Percentiles rank a stretch among this genome's conserved stretches.
phyloP scores from a whole-genome alignment of 768 basidiomycete genomes.

The Boletellus emodensis region DNA sequence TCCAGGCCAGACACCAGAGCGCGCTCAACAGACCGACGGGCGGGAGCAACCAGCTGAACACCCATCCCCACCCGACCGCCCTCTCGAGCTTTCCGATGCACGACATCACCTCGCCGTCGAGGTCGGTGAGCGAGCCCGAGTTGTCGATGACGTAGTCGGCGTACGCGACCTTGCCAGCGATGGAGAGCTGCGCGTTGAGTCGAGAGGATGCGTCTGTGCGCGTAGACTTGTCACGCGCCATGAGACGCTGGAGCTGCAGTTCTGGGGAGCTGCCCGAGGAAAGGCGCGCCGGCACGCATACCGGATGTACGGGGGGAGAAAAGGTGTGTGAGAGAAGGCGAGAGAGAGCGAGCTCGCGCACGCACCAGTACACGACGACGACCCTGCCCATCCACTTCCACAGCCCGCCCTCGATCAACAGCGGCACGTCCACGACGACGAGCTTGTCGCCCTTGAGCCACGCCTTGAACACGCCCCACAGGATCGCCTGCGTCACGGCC shows the following conservation, averaged over 20 bases:
- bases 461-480: slow-evolving; percentile 56
- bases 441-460: slow-evolving; percentile 80
- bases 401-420: slow-evolving; percentile 84
- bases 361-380: slow-evolving; percentile 89
- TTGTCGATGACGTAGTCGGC: slow-evolving; percentile 90
- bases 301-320: no score
- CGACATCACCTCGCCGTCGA: slow-evolving; percentile 44
- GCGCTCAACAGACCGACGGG: slow-evolving; percentile 51
- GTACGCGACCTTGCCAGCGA: slow-evolving; percentile 73
- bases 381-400: slow-evolving; percentile 82
- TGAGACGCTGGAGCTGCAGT: slow-evolving; percentile 80
- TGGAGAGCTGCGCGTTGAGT: slow-evolving; percentile 75
- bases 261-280: slow-evolving; percentile 59
- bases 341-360: slow-evolving; percentile 1
- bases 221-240: slow-evolving; percentile 66
- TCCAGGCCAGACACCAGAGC: slow-evolving; percentile 36
- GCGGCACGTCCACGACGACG: slow-evolving; percentile 85
- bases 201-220: slow-evolving; percentile 67
- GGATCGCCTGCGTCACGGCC: slow-evolving; percentile 77
- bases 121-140: slow-evolving; percentile 67
- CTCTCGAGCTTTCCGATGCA: slow-evolving; percentile 44
- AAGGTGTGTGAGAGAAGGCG: no score
- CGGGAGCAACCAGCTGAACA: slow-evolving; percentile 59
- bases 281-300: background rate
- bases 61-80: slow-evolving; percentile 55